A percentile compares a stretch with the other conserved stretches of the same genome.
Conservation (phyloP, 129 eudicot genomes). For the Helichrysum umbraculigerum region DNA sequence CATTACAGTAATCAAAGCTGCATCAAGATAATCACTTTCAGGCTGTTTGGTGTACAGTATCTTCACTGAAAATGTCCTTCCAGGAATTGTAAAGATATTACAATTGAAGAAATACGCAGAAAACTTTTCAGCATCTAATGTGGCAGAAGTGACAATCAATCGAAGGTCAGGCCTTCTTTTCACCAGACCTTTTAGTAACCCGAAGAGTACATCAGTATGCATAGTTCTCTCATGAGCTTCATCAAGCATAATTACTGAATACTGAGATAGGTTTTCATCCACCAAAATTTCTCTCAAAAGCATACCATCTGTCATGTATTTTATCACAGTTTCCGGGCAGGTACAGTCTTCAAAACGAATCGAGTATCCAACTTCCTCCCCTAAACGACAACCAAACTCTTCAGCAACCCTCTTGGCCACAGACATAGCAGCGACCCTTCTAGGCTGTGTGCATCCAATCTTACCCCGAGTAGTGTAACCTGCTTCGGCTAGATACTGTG, state of each 20-base stretch:
- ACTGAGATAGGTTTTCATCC: slow-evolving; percentile 71
- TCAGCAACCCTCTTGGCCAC: slow-evolving; percentile 84
- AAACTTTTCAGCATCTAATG: slow-evolving; percentile 87
- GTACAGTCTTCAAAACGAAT: slow-evolving; percentile 95
- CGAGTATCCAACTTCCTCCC: slow-evolving; percentile 89
- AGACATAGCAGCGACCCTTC: slow-evolving; percentile 80
- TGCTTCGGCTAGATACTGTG: slow-evolving; percentile 76
- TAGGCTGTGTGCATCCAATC: slow-evolving; percentile 78
- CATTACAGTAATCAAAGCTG: slow-evolving; percentile 81
- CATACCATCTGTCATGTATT: slow-evolving; percentile 98
- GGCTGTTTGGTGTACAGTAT: slow-evolving; percentile 89
- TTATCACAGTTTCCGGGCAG: slow-evolving; percentile 87
- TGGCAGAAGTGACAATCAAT: slow-evolving; percentile 88
- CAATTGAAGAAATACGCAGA: slow-evolving; percentile 82
- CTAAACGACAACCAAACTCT: slow-evolving; percentile 73
- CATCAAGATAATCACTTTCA: slow-evolving; percentile 86
- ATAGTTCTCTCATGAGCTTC: slow-evolving; percentile 96
- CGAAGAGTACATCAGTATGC: slow-evolving; percentile 88
- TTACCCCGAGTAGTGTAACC: slow-evolving; percentile 73
- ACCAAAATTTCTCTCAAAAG: slow-evolving; percentile 67
- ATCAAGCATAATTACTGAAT: slow-evolving; percentile 88
- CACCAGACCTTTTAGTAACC: slow-evolving; percentile 65
- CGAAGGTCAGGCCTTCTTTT: slow-evolving; percentile 75
- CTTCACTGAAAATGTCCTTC: slow-evolving; percentile 88
- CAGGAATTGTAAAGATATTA: slow-evolving; percentile 90